Conservation (phyloP, 1,139 yeast species). For the Kazachstania sp. region DNA sequence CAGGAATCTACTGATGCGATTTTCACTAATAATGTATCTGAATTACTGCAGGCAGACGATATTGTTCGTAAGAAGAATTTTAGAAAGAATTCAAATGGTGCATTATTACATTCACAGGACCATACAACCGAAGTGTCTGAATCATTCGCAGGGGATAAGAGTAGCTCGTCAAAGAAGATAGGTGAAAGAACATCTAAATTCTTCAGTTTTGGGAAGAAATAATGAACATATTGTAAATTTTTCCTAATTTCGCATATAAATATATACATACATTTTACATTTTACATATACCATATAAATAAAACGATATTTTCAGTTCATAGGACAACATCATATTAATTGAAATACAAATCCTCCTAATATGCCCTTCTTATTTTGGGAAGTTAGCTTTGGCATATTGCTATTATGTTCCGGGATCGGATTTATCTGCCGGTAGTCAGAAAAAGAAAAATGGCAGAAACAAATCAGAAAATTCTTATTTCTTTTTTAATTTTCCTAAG, state of each 20-base stretch:
- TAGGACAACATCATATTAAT: no score
- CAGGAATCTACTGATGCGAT: background rate
- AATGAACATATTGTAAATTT: background rate
- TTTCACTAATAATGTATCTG: slow-evolving; percentile 15
- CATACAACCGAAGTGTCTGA: background rate
- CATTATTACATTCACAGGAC: background rate
- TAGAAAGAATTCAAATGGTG: background rate
- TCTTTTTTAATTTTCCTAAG: no score
- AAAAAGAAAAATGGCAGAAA: no score
- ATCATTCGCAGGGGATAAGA: background rate
- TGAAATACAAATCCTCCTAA: no score
- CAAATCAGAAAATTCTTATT: no score
- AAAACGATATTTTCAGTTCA: no score
- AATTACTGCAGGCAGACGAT: slow-evolving; percentile 21
- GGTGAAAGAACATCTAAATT: slow-evolving; percentile 11
- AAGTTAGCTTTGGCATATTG: no score
- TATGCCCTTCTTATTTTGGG: no score
- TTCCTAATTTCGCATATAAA: no score
- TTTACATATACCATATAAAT: no score
- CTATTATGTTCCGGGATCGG: no score
- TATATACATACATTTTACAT: background rate
- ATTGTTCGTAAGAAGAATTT: background rate
- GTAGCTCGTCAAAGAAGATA: background rate
- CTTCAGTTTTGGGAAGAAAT: slow-evolving; percentile 16
- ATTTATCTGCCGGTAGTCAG: no score